Base-by-base conservation (phyloP, 768 basidiomycete species). In the Rhizopogon rudus region DNA sequence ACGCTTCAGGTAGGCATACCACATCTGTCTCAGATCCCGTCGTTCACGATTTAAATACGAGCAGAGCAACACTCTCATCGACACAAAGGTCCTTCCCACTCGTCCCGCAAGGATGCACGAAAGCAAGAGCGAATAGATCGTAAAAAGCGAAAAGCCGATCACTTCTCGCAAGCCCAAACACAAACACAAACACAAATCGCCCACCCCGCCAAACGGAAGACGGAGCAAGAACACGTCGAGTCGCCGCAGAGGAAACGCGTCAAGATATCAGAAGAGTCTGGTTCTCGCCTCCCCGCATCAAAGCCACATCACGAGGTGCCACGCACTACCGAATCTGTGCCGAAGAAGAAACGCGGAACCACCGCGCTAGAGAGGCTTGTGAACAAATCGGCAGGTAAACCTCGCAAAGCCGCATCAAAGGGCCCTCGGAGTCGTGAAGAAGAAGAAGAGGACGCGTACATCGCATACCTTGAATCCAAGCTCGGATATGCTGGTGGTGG, bases 391-490 rank as follows among this genome's bases (percentile, higher is more conserved):
- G 50, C 51, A 0, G 52, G 60, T 42, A 53, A 51, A 51, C 42
- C 51, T 9, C 35, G 52, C 0, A 44, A 55, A 31, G 40, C 40
- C 0, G 46, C 53, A 8, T 46, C 51, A 0, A 65, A 54, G 3
- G 25, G 53, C 2, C 61, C 71, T 25, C 73, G 68, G 25, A 69
- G 69, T 6, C 73, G 66, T 33, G 71, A 73, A 54, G 81, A 91
- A 57, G 70, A 76, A 31, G 79, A 87, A 35, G 95, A 98, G 61
- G 93, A 95, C 63, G 78, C 80, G 0, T 92, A 95, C 65, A 97
- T 98, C 43, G 79, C 84, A 0, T 86, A 88, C 71, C 73, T 97
- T 10, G 95, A 98, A 68, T 75, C 79, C 0, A 87, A 86, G 67
- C 78, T 97, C 16, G 85, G 89, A 3, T 75, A 85, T 43, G 10